Evolutionary conservation across 257 asterid species (phyloP).

Genomic region (Solanum microdontum): DNA sequence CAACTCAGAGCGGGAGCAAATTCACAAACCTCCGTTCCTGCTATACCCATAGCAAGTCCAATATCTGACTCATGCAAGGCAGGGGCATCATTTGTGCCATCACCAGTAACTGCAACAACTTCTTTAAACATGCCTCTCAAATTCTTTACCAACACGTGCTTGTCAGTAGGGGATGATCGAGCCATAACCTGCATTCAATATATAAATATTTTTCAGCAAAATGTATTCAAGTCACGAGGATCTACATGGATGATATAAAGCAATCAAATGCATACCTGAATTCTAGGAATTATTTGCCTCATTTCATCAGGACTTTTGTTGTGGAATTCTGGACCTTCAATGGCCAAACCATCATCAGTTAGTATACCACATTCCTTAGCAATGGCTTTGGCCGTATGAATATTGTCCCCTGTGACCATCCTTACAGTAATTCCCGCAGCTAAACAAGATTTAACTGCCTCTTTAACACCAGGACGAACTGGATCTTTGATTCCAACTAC

Average conservation of each 20-base stretch:
- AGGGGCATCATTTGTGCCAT: slow-evolving; percentile 46
- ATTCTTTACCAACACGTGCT: slow-evolving; percentile 69
- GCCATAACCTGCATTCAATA: slow-evolving; percentile 74
- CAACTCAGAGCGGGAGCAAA: neutral
- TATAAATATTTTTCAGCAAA: slow-evolving; percentile 3
- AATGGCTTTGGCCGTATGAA: slow-evolving; percentile 88
- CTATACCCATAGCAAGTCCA: slow-evolving; percentile 45
- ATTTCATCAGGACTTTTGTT: slow-evolving; percentile 45
- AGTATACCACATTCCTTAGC: slow-evolving; percentile 96
- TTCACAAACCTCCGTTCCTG: slow-evolving; percentile 42
- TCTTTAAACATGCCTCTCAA: slow-evolving; percentile 53
- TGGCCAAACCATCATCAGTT: slow-evolving; percentile 53
- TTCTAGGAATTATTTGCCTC: slow-evolving; percentile 57
- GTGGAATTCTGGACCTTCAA: slow-evolving; percentile 86
- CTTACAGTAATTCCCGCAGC: slow-evolving; percentile 89
- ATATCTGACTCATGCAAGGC: slow-evolving; percentile 40
- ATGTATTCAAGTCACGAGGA: neutral
- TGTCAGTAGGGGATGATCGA: slow-evolving; percentile 91
- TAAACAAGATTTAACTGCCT: slow-evolving; percentile 73
- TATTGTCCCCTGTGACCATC: slow-evolving; percentile 95
- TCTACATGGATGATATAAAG: neutral
- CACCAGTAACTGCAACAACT: slow-evolving; percentile 81
- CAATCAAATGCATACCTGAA: slow-evolving; percentile 44
- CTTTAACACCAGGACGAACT: slow-evolving; percentile 83
- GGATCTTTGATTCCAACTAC: slow-evolving; percentile 96